Evolutionary conservation across 148 eudicot genomes (phyloP).

Genomic region (Camellia granthamiana): DNA sequence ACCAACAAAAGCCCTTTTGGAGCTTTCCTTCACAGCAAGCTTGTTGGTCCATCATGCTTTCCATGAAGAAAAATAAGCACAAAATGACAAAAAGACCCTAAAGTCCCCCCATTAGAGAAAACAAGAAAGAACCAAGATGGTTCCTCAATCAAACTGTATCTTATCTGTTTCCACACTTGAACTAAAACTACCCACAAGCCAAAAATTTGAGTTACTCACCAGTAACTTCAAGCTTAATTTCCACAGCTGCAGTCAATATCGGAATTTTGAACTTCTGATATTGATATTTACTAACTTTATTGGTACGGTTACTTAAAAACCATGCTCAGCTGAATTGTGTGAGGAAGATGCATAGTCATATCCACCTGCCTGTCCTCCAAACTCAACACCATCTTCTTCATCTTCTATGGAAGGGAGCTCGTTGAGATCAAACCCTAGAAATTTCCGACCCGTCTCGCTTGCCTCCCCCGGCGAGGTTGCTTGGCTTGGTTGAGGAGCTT

Average conservation of each 20-base stretch:
- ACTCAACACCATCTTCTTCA: constrained; percentile 2
- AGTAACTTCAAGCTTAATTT: not conserved
- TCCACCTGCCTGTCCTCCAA: not conserved
- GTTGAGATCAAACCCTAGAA: constrained; percentile 23
- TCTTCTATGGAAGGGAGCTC: constrained; percentile 21
- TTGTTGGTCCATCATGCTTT: not conserved
- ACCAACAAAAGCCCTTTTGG: constrained; percentile 7
- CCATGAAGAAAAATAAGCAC: constrained; percentile 17
- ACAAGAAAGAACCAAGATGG: constrained; percentile 7
- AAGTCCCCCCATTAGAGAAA: not conserved
- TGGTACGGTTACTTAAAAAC: too few relatives aligned
- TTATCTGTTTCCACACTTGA: not conserved
- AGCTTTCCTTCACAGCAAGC: constrained; percentile 2
- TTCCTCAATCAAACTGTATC: not conserved
- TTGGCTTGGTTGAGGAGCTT: not conserved
- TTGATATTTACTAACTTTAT: too few relatives aligned
- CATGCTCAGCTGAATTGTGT: not conserved
- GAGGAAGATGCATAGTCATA: constrained; percentile 7
- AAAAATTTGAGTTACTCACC: constrained; percentile 13
- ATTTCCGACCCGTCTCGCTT: not conserved
- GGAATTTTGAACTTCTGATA: too few relatives aligned
- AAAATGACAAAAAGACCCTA: not conserved
- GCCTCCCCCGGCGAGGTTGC: not conserved
- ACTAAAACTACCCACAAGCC: constrained; percentile 3
- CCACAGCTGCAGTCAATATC: not conserved